phyloP scores from a whole-genome alignment of 73 alveolate genomes.

The Paramecium bursaria region DNA sequence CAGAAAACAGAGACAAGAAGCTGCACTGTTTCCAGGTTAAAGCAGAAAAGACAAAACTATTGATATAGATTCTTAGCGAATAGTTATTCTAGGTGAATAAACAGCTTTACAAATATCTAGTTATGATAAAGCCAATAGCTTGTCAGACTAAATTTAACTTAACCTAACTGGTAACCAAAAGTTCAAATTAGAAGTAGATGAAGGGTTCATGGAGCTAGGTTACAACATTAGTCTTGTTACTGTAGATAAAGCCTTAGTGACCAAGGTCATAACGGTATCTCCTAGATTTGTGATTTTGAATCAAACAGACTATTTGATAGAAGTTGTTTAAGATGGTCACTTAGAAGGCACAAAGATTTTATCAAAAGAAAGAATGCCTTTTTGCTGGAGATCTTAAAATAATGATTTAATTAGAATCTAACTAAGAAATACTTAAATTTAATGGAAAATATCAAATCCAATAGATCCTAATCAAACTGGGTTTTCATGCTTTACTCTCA shows the following conservation, averaged over 20 bases:
- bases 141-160: constrained; percentile 4
- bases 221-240: constrained; percentile 45
- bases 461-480: constrained; percentile 50
- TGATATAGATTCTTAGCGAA: not conserved
- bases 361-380: constrained; percentile 10
- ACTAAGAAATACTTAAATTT: not conserved
- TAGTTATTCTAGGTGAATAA: not conserved
- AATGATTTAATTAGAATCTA: not conserved
- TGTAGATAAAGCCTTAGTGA: constrained; percentile 53
- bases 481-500: constrained; percentile 27
- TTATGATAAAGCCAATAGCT: not conserved
- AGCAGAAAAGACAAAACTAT: not conserved
- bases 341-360: not conserved
- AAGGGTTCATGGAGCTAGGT: constrained; percentile 22
- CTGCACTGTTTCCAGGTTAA: constrained; percentile 11
- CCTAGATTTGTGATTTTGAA: constrained; percentile 65
- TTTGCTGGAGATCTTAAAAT: not conserved
- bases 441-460: constrained; percentile 34
- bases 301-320: constrained; percentile 14
- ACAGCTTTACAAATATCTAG: not conserved
- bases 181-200: not conserved
- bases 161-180: constrained; percentile 35
- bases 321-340: not conserved
- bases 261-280: constrained; percentile 62
- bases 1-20: not conserved